These are phyloP conservation scores for Umbelopsis isabellina DNA, from an alignment of 192 early-diverging fungal genomes.

Conservation along the genomic window DNA sequence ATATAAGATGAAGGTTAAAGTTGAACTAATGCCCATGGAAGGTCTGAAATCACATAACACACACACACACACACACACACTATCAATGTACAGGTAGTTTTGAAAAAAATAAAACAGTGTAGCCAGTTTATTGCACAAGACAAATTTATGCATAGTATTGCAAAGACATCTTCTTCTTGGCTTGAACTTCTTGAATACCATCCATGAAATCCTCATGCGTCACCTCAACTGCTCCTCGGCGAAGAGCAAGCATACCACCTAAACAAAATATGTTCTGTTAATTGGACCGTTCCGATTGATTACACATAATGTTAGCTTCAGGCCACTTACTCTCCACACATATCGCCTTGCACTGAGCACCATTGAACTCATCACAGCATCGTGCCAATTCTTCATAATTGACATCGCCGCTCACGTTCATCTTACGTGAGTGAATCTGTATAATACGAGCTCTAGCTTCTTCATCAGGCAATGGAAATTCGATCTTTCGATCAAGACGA, in stretches of 20 bases:
- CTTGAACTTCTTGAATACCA: constrained; percentile 96
- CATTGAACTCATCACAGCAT: constrained; percentile 98
- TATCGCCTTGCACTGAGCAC: constrained; percentile 98
- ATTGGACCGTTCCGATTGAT: neutral
- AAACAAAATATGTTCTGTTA: neutral
- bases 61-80: too few species aligned
- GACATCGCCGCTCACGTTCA: constrained; percentile 92
- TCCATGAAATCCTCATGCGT: constrained; percentile 98
- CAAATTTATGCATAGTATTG: constrained; percentile 79
- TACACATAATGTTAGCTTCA: neutral
- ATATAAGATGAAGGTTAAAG: too few species aligned
- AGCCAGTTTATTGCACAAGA: neutral
- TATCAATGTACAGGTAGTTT: too few species aligned
- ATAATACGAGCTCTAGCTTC: constrained; percentile 93
- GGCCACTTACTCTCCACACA: constrained; percentile 67
- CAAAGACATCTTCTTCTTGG: constrained; percentile 98
- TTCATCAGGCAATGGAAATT: constrained; percentile 92
- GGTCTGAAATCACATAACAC: too few species aligned
- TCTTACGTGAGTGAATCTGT: constrained; percentile 98
- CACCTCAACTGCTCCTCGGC: constrained; percentile 85
- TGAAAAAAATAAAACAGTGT: neutral
- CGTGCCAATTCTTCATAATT: constrained; percentile 97
- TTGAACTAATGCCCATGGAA: too few species aligned
- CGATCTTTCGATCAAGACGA: constrained; percentile 91
- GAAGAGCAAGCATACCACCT: constrained; percentile 91